Base-by-base conservation (phyloP, 2,329 filamentous ascomycete species). In the Monosporascus sp. region DNA sequence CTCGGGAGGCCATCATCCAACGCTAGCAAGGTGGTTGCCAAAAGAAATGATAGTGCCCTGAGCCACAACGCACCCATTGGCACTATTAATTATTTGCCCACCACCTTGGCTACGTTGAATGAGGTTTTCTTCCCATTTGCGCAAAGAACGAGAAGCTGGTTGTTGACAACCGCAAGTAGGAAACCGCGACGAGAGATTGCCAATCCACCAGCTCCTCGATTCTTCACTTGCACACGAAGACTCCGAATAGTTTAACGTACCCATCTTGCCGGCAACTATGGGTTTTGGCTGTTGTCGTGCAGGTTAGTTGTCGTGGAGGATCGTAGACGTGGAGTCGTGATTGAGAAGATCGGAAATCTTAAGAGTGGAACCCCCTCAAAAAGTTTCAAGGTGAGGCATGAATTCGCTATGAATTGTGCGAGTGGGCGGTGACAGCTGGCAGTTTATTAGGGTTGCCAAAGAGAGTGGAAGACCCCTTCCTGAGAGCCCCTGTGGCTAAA, bases 231-330 rank as follows among this genome's bases (percentile, higher is more conserved):
- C 67, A 69, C 62, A 67, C 55, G 60, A 69, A 70, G 70, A 69
- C 68, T 71, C 66, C 63, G 66, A 68, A 64, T 67, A 67, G 65
- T 68, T 70, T 78, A 57, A 67, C 80, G 76, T 84, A 84, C 80
- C 80, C 80, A 84, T 84, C 74, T 75, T 81, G 77, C 74, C 77
- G 78, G 66, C 70, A 70, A 69, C 70, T 71, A 63, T 59, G 60
- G 57, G 61, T 66, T 58, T 55, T 66, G 56, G 63, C 58, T 65
- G 73, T 66, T 67, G 61, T 70, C 65, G 67, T 70, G 67, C 67
- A 62, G 65, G 64, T 65, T 68, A 63, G 60, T 63, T 60, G 55
- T 26, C 20, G 20, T 22, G 20, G 20, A 22, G 20, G 20, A 22
- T 22, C 20, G 20, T 22, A 22, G 20, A 22, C 20, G 20, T 22